Conservation (phyloP, 768 basidiomycete genomes). For the Plicaturopsis crispa region DNA sequence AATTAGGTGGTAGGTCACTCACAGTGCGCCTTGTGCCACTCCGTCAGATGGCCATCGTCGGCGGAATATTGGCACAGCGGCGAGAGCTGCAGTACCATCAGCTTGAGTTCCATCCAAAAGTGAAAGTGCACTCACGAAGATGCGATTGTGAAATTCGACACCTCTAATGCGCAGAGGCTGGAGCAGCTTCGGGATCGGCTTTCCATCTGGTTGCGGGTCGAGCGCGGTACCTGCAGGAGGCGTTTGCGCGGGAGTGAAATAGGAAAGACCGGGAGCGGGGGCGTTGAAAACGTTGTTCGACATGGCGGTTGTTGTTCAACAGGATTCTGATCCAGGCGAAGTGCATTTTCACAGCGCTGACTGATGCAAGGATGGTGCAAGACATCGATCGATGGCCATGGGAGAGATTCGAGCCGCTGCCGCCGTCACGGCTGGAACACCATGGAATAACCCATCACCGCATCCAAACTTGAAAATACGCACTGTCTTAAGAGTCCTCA, state of each 20-base stretch:
- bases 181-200: constrained; percentile 36
- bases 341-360: too few species aligned
- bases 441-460: too few species aligned
- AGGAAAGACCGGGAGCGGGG: constrained; percentile 33
- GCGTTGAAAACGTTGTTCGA: constrained; percentile 21
- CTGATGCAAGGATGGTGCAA: too few species aligned
- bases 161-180: constrained; percentile 48
- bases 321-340: too few species aligned
- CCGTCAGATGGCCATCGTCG: constrained; percentile 39
- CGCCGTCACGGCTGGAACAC: too few species aligned
- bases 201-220: constrained; percentile 31
- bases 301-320: too few species aligned
- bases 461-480: too few species aligned
- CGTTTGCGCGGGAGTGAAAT: constrained; percentile 39
- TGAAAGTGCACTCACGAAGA: constrained; percentile 31
- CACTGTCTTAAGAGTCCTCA: too few species aligned
- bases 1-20: neutral
- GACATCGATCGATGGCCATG: too few species aligned
- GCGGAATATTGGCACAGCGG: constrained; percentile 59
- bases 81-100: constrained; percentile 35
- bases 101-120: constrained; percentile 30
- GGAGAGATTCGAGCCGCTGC: too few species aligned
- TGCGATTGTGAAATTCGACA: constrained; percentile 45
- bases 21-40: constrained; percentile 51
- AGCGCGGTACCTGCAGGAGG: constrained; percentile 37